Percentiles rank a stretch among this genome's conserved stretches.
Conservation (phyloP, 2,329 filamentous ascomycete genomes). For the Seiridium cupressi region DNA sequence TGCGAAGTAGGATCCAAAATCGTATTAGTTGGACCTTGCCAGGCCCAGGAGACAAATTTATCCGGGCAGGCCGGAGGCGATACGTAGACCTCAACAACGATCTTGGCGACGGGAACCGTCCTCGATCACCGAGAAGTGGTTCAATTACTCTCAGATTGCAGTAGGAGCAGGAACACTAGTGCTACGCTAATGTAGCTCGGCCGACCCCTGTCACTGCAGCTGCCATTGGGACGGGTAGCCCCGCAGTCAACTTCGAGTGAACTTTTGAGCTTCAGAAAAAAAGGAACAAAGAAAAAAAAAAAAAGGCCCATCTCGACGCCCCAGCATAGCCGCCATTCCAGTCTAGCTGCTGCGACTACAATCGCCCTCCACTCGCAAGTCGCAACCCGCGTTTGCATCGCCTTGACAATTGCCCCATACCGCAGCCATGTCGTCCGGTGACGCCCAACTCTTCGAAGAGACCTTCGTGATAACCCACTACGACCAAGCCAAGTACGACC, state of each 20-base stretch:
- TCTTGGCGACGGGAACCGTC: too few species aligned
- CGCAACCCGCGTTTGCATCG: neutral
- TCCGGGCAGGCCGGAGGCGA: too few species aligned
- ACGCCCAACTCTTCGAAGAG: constrained; percentile 92
- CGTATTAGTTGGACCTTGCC: too few species aligned
- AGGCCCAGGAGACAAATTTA: too few species aligned
- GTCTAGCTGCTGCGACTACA: neutral
- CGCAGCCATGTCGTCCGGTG: constrained; percentile 58
- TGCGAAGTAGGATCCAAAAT: too few species aligned
- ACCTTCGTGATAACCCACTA: constrained; percentile 78
- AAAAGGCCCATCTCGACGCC: too few species aligned
- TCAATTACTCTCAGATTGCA: too few species aligned
- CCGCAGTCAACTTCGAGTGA: neutral
- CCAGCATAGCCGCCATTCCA: too few species aligned
- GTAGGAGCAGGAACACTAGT: too few species aligned
- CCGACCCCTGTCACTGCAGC: neutral
- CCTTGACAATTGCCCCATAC: constrained; percentile 26
- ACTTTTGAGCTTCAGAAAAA: neutral
- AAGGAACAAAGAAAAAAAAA: neutral
- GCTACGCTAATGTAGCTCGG: neutral
- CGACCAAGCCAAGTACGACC: constrained; percentile 90
- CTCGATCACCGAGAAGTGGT: too few species aligned
- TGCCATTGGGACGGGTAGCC: neutral
- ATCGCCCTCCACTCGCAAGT: neutral
- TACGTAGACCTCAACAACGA: too few species aligned